These are phyloP conservation scores for Hura crepitans DNA, from an alignment of 441 rosid genomes.

Conservation along the genomic window DNA sequence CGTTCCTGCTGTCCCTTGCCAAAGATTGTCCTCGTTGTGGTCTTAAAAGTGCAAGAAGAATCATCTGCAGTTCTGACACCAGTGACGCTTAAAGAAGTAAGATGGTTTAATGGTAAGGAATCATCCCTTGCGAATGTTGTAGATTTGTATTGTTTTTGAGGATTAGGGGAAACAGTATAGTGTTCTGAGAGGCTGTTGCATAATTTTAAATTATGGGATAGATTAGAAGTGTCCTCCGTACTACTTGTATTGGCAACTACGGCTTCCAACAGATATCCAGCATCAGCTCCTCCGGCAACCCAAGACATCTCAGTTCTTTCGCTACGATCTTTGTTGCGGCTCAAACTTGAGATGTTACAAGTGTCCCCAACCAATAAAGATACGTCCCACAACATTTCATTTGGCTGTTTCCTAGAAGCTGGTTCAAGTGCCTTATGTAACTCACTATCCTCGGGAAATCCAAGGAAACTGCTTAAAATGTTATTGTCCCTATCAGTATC, in stretches of 20 bases:
- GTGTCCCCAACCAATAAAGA: conserved; percentile 21
- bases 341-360: conserved; percentile 15
- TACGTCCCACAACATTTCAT: conserved; percentile 26
- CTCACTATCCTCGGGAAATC: conserved; percentile 41
- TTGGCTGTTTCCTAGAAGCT: conserved; percentile 21
- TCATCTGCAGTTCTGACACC: conserved; percentile 5
- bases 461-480: conserved; percentile 22
- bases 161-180: conserved; percentile 17
- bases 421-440: conserved; percentile 49
- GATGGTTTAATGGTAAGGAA: conserved; percentile 19
- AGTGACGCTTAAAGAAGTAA: conserved; percentile 22
- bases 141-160: conserved; percentile 13
- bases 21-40: conserved; percentile 23
- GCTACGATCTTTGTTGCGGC: conserved; percentile 10
- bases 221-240: conserved; percentile 18
- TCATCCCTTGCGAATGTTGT: conserved; percentile 13
- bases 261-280: conserved; percentile 44
- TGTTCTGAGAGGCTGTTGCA: conserved; percentile 19
- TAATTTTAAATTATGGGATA: conserved; percentile 19
- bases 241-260: conserved; percentile 29
- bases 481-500: conserved; percentile 6
- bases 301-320: conserved; percentile 26
- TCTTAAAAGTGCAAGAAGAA: conserved; percentile 26
- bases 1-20: conserved; percentile 23
- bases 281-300: conserved; percentile 24